Conservation (phyloP, 202 grass and related monocot species). For the Setaria italica region DNA sequence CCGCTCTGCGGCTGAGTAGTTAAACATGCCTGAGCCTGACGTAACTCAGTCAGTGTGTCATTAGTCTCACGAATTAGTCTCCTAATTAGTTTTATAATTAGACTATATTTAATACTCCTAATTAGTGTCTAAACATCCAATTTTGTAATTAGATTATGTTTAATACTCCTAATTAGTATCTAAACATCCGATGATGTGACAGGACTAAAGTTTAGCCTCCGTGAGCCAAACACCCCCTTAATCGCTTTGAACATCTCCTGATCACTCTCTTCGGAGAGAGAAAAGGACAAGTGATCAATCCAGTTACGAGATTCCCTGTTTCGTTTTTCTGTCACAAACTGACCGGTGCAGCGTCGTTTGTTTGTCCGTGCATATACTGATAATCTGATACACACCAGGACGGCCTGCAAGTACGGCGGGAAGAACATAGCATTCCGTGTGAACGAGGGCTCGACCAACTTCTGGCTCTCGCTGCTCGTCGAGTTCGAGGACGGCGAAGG, state of each 20-base stretch:
- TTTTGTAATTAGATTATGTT: no score
- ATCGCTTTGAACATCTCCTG: conserved; percentile 13
- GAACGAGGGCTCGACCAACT: conserved; percentile 90
- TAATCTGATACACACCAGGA: conserved; percentile 48
- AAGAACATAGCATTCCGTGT: conserved; percentile 93
- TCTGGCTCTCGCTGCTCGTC: conserved; percentile 91
- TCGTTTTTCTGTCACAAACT: conserved; percentile 20
- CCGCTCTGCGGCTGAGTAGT: conserved; percentile 14
- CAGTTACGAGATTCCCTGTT: conserved; percentile 8
- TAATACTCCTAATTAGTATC: no score
- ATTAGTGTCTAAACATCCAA: no score
- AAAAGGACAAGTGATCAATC: not conserved
- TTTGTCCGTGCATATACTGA: not conserved
- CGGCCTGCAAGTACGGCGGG: conserved; percentile 83
- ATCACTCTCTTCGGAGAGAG: not conserved
- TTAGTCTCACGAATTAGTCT: not conserved
- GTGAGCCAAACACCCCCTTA: not conserved
- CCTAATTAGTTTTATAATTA: no score
- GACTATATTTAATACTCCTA: no score
- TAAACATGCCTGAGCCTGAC: conserved; percentile 36
- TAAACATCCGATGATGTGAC: no score
- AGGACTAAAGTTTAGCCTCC: no score
- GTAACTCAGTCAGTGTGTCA: conserved; percentile 26
- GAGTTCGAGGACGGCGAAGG: conserved; percentile 94
- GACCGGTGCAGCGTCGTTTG: conserved; percentile 11